A percentile compares a stretch with the other conserved stretches of the same genome.
Conservation (phyloP, 768 basidiomycete species). For the Gymnopilus junonius region DNA sequence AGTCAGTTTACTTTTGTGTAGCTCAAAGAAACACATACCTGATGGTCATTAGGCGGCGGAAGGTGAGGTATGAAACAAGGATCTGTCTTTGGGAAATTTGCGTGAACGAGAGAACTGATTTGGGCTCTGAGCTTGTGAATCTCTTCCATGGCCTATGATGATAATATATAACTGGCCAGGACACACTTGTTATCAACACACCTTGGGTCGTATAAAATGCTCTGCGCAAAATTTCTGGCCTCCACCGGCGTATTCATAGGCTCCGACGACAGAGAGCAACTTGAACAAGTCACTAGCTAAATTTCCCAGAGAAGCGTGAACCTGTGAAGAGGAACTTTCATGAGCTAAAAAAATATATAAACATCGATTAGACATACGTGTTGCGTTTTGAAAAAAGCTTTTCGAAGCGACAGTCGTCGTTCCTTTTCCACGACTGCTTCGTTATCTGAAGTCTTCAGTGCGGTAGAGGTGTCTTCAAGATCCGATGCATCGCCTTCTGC, state of each 20-base stretch:
- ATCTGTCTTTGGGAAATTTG: conserved; percentile 72
- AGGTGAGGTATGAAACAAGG: conserved; percentile 67
- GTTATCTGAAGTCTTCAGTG: conserved; percentile 48
- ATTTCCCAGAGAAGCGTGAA: conserved; percentile 79
- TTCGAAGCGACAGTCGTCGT: conserved; percentile 60
- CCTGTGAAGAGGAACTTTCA: conserved; percentile 45
- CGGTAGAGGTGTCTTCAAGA: conserved; percentile 41
- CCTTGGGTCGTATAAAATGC: conserved; percentile 92
- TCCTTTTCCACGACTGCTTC: conserved; percentile 59
- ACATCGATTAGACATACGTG: conserved; percentile 50
- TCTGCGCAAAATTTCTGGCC: conserved; percentile 80
- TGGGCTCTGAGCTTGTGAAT: conserved; percentile 94
- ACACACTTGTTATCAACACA: conserved; percentile 32
- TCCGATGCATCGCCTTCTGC: conserved; percentile 45
- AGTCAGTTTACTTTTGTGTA: neutral
- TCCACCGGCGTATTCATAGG: conserved; percentile 91
- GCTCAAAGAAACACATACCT: conserved; percentile 48
- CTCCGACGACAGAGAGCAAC: conserved; percentile 91
- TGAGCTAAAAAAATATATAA: neutral
- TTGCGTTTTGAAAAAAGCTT: conserved; percentile 83
- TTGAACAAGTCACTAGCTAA: conserved; percentile 87
- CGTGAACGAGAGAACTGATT: conserved; percentile 80
- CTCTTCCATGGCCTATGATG: conserved; percentile 91
- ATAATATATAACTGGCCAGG: neutral
- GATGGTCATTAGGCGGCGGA: conserved; percentile 74